phyloP scores from a whole-genome alignment of 2,329 filamentous ascomycete species.

The Huntiella abstrusa region DNA sequence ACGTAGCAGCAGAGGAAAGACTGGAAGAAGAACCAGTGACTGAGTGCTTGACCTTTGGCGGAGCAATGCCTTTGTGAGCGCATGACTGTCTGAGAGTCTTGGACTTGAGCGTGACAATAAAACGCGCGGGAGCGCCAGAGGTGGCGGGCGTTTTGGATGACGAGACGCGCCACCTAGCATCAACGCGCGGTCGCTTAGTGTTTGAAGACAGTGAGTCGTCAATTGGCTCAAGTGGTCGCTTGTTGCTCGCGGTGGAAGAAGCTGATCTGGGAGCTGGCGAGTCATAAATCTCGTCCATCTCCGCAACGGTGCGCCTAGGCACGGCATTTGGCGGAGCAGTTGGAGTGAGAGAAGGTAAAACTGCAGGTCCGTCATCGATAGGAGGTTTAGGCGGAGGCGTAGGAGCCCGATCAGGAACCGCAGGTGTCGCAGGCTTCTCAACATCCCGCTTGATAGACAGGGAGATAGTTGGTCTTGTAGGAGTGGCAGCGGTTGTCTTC shows the following conservation, averaged over 20 bases:
- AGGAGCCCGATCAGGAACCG: not conserved
- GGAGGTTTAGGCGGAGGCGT: no score
- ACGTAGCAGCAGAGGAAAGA: constrained; percentile 3
- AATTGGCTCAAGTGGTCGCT: constrained; percentile 6
- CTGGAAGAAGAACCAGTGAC: constrained; percentile 2
- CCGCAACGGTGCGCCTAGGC: not conserved
- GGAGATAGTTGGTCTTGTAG: constrained; percentile 8
- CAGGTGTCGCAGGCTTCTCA: constrained; percentile 1
- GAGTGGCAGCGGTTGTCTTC: not conserved
- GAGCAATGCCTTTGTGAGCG: constrained; percentile 9
- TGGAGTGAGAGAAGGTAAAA: not conserved
- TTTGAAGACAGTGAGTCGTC: not conserved
- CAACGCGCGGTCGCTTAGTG: constrained; percentile 8
- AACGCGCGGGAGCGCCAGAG: not conserved
- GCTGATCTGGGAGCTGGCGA: not conserved
- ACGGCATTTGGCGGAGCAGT: not conserved
- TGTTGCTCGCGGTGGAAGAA: constrained; percentile 2
- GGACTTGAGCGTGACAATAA: constrained; percentile 8
- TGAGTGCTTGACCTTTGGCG: not conserved
- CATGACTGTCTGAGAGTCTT: constrained; percentile 8
- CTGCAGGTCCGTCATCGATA: no score
- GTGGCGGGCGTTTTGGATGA: not conserved
- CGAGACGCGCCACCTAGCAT: constrained; percentile 2
- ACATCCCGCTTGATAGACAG: constrained; percentile 11
- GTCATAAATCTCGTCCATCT: constrained; percentile 6